Evolutionary conservation across 352 stramenopile genomes (phyloP).

Genomic region (Pythium chondricola): DNA sequence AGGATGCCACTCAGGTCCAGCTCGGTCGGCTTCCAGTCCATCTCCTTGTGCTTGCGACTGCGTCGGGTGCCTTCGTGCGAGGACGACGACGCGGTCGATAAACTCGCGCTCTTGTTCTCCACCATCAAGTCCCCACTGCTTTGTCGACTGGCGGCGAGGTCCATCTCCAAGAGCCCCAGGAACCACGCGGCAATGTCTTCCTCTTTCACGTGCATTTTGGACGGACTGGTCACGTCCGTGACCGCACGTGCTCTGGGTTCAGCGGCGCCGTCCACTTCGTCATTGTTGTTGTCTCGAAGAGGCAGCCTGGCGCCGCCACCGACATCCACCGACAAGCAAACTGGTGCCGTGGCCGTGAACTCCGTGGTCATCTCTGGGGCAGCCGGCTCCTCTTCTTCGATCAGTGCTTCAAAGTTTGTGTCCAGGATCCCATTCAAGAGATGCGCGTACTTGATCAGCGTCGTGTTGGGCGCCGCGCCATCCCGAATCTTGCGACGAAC

Average conservation of each 20-base stretch:
- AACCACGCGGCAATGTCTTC: conserved; percentile 71
- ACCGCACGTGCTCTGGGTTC: background rate
- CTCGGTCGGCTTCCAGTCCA: conserved; percentile 50
- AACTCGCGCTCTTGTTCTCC: background rate
- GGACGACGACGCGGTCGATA: conserved; percentile 1
- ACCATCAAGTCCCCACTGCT: conserved; percentile 20
- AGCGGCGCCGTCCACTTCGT: conserved; percentile 3
- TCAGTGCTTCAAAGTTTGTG: conserved; percentile 59
- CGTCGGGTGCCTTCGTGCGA: background rate
- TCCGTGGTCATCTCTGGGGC: too few species aligned
- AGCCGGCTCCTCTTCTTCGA: conserved; percentile 17
- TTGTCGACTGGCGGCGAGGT: conserved; percentile 27
- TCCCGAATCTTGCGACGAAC: conserved; percentile 57
- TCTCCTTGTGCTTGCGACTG: conserved; percentile 17
- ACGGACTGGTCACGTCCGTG: conserved; percentile 15
- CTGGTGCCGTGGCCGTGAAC: too few species aligned
- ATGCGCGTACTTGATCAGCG: conserved; percentile 44
- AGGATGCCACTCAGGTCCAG: conserved; percentile 73
- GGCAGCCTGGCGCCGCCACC: background rate
- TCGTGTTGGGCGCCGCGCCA: conserved; percentile 62
- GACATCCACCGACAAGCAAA: too few species aligned
- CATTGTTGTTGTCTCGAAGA: background rate
- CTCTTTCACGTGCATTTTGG: conserved; percentile 40
- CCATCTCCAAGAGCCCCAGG: conserved; percentile 52
- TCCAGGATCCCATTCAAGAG: conserved; percentile 64